Evolutionary conservation across 495 filamentous ascomycete species (phyloP), one percentile per base, ranked within the genome.

Genomic region (Penicillium waksmanii): DNA sequence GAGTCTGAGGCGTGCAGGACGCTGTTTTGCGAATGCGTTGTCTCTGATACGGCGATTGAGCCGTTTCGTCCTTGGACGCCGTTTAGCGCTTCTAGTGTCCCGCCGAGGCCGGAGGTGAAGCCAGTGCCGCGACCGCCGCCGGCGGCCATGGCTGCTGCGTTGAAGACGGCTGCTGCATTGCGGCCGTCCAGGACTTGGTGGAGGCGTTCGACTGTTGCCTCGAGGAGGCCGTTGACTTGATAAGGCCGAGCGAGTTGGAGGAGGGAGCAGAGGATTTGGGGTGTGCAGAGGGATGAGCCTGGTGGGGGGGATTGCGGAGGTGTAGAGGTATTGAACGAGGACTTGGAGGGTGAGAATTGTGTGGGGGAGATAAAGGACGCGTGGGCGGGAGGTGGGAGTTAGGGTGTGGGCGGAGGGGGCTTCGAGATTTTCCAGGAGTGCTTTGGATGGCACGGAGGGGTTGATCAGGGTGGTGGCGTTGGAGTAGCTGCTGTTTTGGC

Each of bases 151-250:
- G 95, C 95, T 0, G 94, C 93, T 0, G 96, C 95, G 63, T 98
- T 98, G 83, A 98, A 98, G 13, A 98, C 92, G 15, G 96, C 95
- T 0, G 95, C 96, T 0, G 95, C 93, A 67, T 98, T 98, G 50
- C 93, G 83, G 12, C 88, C 91, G 65, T 98, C 96, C 3, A 98
- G 86, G 8, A 94, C 85, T 55, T 90, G 85, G 68, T 98, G 95
- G 6, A 98, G 85, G 18, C 94, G 88, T 70, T 96, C 92, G 12
- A 98, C 91, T 6, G 90, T 88, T 2, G 92, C 91, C 74, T 98
- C 95, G 0, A 98, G 81, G 1, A 98, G 84, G 0, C 95, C 95
- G 65, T 97, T 92, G 53, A 98, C 82, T 33, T 91, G 89, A 70
- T 98, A 98, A 0, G 95, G 95, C 6, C 96, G 87, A 0, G 95